Base-by-base conservation (phyloP, 148 eudicot species). In the Chenopodium quinoa region DNA sequence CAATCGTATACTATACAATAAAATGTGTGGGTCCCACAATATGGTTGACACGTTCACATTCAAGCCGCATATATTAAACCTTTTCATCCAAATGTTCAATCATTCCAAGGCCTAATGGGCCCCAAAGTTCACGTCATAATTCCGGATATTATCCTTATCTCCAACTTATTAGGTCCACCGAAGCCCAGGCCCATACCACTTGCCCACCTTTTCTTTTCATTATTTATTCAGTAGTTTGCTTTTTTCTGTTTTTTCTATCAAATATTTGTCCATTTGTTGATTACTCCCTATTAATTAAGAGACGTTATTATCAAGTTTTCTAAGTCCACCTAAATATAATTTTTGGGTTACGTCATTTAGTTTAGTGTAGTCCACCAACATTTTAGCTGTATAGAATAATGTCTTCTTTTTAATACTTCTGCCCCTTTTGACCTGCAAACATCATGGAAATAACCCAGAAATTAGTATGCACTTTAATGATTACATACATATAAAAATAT, bases 341-440 rank as follows among this genome's bases (percentile, higher is more conserved):
- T 75, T 23, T 44, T 20, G 75, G 40, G 12, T 20, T n/a, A 56
- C 16, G 62, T 56, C 62, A 56, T 56, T 17, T 12, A 13, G 4
- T 56, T 4, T 67, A 81, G 63, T 54, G 16, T 27, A 31, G 40
- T 82, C 76, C 84, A 82, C 70, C 79, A 73, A 47, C 9, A 25
- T 4, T 47, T 67, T 8, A 29, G 34, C 17, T 13, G 76, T 73
- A 9, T 44, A 73, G 34, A 22, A 47, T 73, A 10, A 47, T 73
- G 80, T 44, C 84, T 22, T 29, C 47, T 58, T 73, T 50, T 74
- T 32, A 78, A 12, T 4, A 54, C 37, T 25, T 66, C 52, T 20
- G 23, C 34, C n/a, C 71, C 70, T 70, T 83, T 47, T 48, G 68
- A 75, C 82, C 83, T 80, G 83, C 79, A 48, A 75, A 34, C 69